Base-by-base conservation (phyloP, 257 asterid genomes). In the Paraleonurus japonicus region DNA sequence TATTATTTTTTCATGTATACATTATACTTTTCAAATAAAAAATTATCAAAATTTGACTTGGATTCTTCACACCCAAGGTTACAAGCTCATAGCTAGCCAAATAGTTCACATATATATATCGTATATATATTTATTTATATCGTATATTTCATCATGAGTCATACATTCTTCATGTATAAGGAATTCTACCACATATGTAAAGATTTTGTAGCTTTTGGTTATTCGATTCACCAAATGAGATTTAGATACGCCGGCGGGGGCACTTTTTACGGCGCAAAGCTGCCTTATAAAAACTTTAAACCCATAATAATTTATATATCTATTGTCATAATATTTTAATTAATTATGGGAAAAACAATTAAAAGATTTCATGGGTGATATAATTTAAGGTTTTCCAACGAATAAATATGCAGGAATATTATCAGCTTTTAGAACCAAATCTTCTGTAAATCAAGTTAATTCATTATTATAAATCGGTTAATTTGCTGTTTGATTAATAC, bases 251-350 rank as follows among this genome's bases (percentile, higher is more conserved):
- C 71, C 67, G 47, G 62, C 75, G 78, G 78, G 11, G 12, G 15
- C 73, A 51, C 79, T 78, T 78, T 67, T 78, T 69, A 33, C 82
- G 79, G 82, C 79, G 82, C 61, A 73, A 78, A 74, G 81, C 81
- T 74, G 82, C 28, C 37, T 43, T 63, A 3, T 45, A 5, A 16
- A n/a, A 32, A 5, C 51, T 74, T 54, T 62, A 30, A 62, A 32
- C 28, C 33, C 68, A 53, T 61, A 27, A 67, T 27, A 48, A 72
- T 12, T 33, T 13, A 43, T 5, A 13, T 41, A 66, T 47, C 20
- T 16, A 12, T 47, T 59, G 1, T 37, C 20, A 45, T 58, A 54
- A 10, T 4, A 57, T 24, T 66, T 28, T 75, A 74, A 19, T 59
- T 45, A 27, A 5, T 12, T 39, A 45, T 33, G 11, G 28, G n/a